Evolutionary conservation across 495 filamentous ascomycete genomes (phyloP).

Genomic region (Penicillium cinerascens): DNA sequence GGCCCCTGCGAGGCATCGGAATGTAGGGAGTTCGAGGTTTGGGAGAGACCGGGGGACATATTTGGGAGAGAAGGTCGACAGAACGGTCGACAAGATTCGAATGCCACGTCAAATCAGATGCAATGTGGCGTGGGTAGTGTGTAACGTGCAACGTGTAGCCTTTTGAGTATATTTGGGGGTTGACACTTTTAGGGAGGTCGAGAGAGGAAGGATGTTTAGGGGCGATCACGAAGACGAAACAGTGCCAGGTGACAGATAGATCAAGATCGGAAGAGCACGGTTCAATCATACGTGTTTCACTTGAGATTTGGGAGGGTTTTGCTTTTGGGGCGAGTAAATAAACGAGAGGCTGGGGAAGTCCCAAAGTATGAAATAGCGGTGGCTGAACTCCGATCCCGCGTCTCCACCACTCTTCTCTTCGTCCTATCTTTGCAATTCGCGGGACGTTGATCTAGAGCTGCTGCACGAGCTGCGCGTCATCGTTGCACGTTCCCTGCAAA

Average conservation of each 20-base stretch:
- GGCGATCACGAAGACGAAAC: neutral
- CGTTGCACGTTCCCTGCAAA: constrained; percentile 12
- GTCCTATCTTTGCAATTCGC: neutral
- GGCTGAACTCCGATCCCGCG: constrained; percentile 16
- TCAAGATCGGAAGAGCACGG: neutral
- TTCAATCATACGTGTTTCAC: constrained; percentile 1
- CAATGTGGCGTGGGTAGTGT: constrained; percentile 24
- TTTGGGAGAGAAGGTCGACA: constrained; percentile 4
- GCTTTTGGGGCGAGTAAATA: constrained; percentile 15
- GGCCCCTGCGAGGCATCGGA: constrained; percentile 22
- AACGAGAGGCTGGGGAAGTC: constrained; percentile 24
- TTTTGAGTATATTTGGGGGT: neutral
- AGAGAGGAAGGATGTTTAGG: neutral
- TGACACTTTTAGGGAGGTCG: neutral
- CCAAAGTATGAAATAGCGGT: constrained; percentile 23
- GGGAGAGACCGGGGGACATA: constrained; percentile 21
- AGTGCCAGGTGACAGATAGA: neutral
- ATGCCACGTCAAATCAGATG: constrained; percentile 36
- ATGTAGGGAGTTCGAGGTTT: constrained; percentile 22
- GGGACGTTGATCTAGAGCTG: neutral
- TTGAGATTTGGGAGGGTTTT: neutral
- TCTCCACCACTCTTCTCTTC: constrained; percentile 16
- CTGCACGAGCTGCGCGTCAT: constrained; percentile 11
- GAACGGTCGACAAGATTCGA: constrained; percentile 19
- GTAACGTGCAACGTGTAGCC: constrained; percentile 17